A percentile compares a stretch with the other conserved stretches of the same genome.
phyloP scores from a whole-genome alignment of 441 rosid genomes.

The Jatropha podagrica region DNA sequence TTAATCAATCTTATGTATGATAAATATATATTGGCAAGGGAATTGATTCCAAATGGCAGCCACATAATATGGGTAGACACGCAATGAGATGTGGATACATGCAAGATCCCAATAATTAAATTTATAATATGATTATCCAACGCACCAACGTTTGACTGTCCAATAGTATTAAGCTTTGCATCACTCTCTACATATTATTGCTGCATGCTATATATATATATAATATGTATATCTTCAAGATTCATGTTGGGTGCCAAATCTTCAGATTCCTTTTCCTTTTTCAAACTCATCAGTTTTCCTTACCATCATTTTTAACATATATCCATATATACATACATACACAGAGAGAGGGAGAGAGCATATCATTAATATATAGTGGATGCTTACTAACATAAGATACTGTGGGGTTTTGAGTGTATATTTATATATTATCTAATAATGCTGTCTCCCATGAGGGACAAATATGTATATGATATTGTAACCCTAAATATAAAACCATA shows the following conservation, averaged over 20 bases:
- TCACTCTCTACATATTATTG: slow-evolving; percentile 3
- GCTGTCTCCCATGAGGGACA: slow-evolving; percentile 41
- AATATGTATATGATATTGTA: not conserved
- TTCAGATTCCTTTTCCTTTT: slow-evolving; percentile 34
- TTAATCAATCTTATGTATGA: not conserved
- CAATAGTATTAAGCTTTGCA: slow-evolving; percentile 16
- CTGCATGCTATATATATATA: slow-evolving; percentile 9
- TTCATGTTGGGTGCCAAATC: slow-evolving; percentile 49
- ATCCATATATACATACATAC: too few relatives aligned
- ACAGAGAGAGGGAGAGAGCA: not conserved
- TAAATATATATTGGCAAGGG: not conserved
- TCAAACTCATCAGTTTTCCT: slow-evolving; percentile 25
- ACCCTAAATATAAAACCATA: too few relatives aligned
- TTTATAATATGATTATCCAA: slow-evolving; percentile 27
- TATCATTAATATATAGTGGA: slow-evolving; percentile 16
- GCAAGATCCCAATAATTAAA: slow-evolving; percentile 39
- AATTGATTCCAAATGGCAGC: slow-evolving; percentile 8
- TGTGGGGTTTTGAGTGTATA: too few relatives aligned
- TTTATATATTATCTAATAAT: slow-evolving; percentile 22
- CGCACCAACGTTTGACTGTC: slow-evolving; percentile 30
- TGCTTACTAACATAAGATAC: slow-evolving; percentile 28
- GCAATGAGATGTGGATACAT: slow-evolving; percentile 26
- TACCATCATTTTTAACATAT: slow-evolving; percentile 3
- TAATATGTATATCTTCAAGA: slow-evolving; percentile 28
- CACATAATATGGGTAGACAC: slow-evolving; percentile 16